Base-by-base conservation (phyloP, 106 monocot genomes). In the Amphibolis antarctica region DNA sequence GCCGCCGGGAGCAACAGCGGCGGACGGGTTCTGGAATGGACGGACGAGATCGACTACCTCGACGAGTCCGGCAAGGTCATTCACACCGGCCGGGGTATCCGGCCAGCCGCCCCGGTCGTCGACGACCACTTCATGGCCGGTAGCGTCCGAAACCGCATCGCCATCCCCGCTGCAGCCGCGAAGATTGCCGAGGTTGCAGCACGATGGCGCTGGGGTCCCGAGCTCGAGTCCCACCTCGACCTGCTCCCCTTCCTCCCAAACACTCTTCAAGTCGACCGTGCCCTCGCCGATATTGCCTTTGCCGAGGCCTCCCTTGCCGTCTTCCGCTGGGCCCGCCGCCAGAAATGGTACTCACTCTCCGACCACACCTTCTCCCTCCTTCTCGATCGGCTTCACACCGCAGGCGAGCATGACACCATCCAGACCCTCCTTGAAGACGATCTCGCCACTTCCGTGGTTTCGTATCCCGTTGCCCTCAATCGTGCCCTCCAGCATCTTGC, bases 311-410 rank as follows among this genome's bases (percentile, higher is more conserved):
- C 81, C 57, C 76, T 98, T 29, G 72, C 79, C 43, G 78, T 98
- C 43, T 66, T 98, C 76, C 79, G 69, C 61, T 98, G 89, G 90
- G 86, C 96, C 18, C 84, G 80, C 61, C 79, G 82, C 69, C 90
- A 90, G 46, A 53, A 69, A 18, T 85, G 82, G 82, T 85, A 71
- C 62, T 23, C 64, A 31, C 72, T 74, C 50, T 75, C 78, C 48
- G 84, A 83, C 64, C 42, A 54, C 10, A 22, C 74, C 66, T 76
- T 69, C 65, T 68, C 80, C 62, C 69, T 78, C 25, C 45, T 90
- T 62, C 63, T 90, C 69, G 59, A 65, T 25, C 77, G 69, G 57
- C 76, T 90, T 62, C 5, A 57, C 54, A 47, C 75, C 21, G 21
- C 73, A 43, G 56, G 58, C 44, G 78, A 90, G 44, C 49, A 76